phyloP scores from a whole-genome alignment of 352 stramenopile species.

The Phytophthora tubulina region DNA sequence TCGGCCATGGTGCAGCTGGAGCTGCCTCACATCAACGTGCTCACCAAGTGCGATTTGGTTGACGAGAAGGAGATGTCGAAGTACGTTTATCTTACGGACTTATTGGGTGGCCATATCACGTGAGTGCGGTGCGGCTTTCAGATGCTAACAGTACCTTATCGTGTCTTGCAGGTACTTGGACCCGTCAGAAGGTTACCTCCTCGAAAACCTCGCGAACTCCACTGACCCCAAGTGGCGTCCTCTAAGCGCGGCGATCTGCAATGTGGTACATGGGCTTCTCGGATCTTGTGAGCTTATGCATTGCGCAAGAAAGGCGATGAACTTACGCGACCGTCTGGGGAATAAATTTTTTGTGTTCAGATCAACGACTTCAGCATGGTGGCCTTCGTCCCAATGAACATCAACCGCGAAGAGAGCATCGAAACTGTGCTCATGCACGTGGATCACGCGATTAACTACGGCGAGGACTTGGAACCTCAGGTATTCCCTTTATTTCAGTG shows the following conservation, averaged over 20 bases:
- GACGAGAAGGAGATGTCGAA: slow-evolving; percentile 91
- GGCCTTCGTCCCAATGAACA: slow-evolving; percentile 97
- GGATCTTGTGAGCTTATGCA: background rate
- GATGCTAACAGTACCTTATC: slow-evolving; percentile 11
- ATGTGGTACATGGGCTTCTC: slow-evolving; percentile 66
- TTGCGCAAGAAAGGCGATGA: slow-evolving; percentile 6
- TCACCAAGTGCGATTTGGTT: slow-evolving; percentile 94
- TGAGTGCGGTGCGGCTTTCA: slow-evolving; percentile 7
- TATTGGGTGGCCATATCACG: slow-evolving; percentile 1
- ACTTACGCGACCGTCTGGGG: slow-evolving; percentile 11
- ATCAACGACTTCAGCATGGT: slow-evolving; percentile 98
- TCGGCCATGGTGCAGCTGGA: slow-evolving; percentile 99
- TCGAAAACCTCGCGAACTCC: slow-evolving; percentile 84
- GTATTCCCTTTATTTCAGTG: slow-evolving; percentile 33
- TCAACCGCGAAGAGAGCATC: slow-evolving; percentile 97
- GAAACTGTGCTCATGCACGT: slow-evolving; percentile 96
- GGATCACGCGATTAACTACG: slow-evolving; percentile 98
- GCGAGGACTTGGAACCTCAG: slow-evolving; percentile 95
- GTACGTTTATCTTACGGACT: slow-evolving; percentile 40
- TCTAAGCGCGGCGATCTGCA: slow-evolving; percentile 85
- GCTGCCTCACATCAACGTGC: slow-evolving; percentile 94
- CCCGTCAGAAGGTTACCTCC: slow-evolving; percentile 83
- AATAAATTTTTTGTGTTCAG: slow-evolving; percentile 39
- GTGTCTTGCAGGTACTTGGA: slow-evolving; percentile 69
- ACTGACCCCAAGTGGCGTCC: slow-evolving; percentile 87